Evolutionary conservation across 2,329 filamentous ascomycete species (phyloP), one percentile per base, ranked within the genome.

Genomic region (Arthrobotrys sphaeroides): DNA sequence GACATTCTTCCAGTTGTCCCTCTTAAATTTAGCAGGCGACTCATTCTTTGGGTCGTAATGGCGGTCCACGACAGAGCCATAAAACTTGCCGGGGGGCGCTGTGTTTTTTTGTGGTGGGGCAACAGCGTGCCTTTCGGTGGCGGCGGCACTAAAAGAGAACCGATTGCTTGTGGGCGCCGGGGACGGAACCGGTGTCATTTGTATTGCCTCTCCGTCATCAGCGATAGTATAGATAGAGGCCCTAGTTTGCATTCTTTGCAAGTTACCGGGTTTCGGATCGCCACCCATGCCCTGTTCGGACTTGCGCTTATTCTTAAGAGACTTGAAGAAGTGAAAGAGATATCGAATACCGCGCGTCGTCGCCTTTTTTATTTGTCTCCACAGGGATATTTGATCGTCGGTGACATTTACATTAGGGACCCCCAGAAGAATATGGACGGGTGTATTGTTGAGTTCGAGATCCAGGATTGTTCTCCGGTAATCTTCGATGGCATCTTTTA

Each of bases 401-500:
- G 91, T 89, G 12, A 94, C 92, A 79, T 99, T 99, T 79, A 97
- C 93, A 79, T 99, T 99, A 78, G 90, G 87, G 90, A 92, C 98
- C 77, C 94, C 90, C 10, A 93, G 86, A 18, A 99, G 85, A 73
- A 94, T 89, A 83, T 99, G 94, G 7, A 98, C 92, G 0, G 94
- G 92, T 1, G 95, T 95, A 81, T 99, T 98, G 84, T 99, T 99
- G 77, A 99, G 86, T 80, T 97, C 91, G 78, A 90, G 96, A 82
- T 99, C 95, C 45, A 97, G 89, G 43, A 93, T 86, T 0, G 94
- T 98, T 83, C 95, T 88, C 79, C 95, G 88, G 85, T 93, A 98
- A 84, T 99, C 95, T 83, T 99, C 95, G 77, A 98, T 90, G 16
- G 90, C 95, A 82, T 99, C 95, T 83, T 98, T 99, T 82, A 97